Conservation (phyloP, 2,329 filamentous ascomycete genomes). For the Lasiodiplodia sp. region DNA sequence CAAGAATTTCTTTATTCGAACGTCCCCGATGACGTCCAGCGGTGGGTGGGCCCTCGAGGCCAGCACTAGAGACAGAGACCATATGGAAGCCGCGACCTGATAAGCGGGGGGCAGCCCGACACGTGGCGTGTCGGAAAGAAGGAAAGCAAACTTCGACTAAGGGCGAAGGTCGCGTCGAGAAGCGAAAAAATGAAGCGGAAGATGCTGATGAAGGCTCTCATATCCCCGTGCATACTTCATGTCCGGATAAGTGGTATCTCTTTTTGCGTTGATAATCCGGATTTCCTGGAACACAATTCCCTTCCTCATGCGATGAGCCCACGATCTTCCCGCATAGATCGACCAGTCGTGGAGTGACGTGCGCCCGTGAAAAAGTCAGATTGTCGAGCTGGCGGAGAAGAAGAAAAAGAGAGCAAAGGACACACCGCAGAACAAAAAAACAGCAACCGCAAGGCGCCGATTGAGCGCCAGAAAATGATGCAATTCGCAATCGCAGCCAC, state of each 20-base stretch:
- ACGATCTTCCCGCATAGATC: constrained; percentile 20
- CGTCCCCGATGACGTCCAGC: background rate
- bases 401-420: constrained; percentile 18
- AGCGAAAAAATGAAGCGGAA: constrained; percentile 20
- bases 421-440: constrained; percentile 15
- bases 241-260: constrained; percentile 28
- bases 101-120: constrained; percentile 16
- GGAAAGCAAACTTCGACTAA: constrained; percentile 12
- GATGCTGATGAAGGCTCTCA: constrained; percentile 26
- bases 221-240: constrained; percentile 28
- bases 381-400: constrained; percentile 17
- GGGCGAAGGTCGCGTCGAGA: constrained; percentile 6
- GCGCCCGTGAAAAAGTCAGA: constrained; percentile 26
- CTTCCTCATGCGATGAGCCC: constrained; percentile 27
- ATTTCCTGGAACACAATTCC: constrained; percentile 19
- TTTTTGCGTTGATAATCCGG: constrained; percentile 27
- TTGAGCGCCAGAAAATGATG: constrained; percentile 24
- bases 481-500: constrained; percentile 8
- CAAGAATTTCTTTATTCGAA: background rate
- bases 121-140: constrained; percentile 13
- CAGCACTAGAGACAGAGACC: constrained; percentile 8
- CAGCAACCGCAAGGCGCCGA: constrained; percentile 15
- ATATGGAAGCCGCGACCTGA: constrained; percentile 24
- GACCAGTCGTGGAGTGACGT: constrained; percentile 18
- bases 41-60: background rate